These are phyloP conservation scores for Salvia hispanica DNA, from an alignment of 257 asterid species.

Conservation along the genomic window DNA sequence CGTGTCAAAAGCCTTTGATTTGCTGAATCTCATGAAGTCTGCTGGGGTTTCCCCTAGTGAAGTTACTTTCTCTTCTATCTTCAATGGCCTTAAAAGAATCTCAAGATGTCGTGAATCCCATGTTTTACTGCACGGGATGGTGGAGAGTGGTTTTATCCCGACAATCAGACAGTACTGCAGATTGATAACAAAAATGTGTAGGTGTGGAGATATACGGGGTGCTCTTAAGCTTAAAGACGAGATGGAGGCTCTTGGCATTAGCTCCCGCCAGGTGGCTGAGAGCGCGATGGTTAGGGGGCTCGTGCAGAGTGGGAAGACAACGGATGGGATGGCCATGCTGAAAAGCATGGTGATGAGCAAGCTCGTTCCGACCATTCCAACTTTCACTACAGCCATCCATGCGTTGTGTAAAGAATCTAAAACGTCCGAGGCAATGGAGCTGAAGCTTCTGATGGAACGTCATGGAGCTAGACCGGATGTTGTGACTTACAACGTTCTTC, in stretches of 20 bases:
- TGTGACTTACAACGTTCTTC: slow-evolving; percentile 75
- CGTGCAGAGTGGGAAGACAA: slow-evolving; percentile 61
- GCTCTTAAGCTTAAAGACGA: slow-evolving; percentile 64
- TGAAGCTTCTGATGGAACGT: slow-evolving; percentile 64
- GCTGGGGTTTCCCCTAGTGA: slow-evolving; percentile 53
- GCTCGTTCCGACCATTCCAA: slow-evolving; percentile 63
- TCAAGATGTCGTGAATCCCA: slow-evolving; percentile 48
- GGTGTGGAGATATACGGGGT: slow-evolving; percentile 60
- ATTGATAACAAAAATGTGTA: slow-evolving; percentile 70
- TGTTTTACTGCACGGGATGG: slow-evolving; percentile 55
- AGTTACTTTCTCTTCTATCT: slow-evolving; percentile 55
- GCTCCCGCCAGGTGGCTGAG: slow-evolving; percentile 51
- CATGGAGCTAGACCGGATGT: slow-evolving; percentile 70
- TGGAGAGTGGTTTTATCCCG: slow-evolving; percentile 58
- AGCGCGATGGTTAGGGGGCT: slow-evolving; percentile 85
- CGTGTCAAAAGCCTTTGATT: slow-evolving; percentile 59
- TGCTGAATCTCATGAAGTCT: slow-evolving; percentile 56
- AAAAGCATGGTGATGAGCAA: slow-evolving; percentile 61
- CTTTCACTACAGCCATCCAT: slow-evolving; percentile 79
- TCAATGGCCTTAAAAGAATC: slow-evolving; percentile 63
- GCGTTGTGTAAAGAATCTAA: slow-evolving; percentile 63
- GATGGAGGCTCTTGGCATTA: slow-evolving; percentile 53
- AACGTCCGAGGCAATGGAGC: slow-evolving; percentile 52
- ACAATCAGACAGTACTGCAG: slow-evolving; percentile 61
- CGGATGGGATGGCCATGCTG: slow-evolving; percentile 62